Base-by-base conservation (phyloP, 2,329 filamentous ascomycete species). In the Anthostomella pinea region DNA sequence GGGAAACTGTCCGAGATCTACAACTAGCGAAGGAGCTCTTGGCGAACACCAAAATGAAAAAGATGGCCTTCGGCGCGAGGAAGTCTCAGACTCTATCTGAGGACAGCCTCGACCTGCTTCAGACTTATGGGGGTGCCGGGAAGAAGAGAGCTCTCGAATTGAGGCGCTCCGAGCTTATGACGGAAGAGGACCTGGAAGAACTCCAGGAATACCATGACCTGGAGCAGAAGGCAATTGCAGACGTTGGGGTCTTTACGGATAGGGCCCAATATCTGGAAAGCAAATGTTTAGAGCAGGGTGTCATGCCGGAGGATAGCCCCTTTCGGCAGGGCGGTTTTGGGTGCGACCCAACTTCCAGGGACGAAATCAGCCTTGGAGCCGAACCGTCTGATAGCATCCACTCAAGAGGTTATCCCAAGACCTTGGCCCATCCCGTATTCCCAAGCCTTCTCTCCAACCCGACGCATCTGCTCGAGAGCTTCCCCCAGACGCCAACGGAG, bases 391-490 rank as follows among this genome's bases (percentile, higher is more conserved):
- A 45, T 8, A 34, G 27, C 25, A 30, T 23, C 9, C 19, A 25
- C 24, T 14, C 41, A 9, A 37, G 41, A 26, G 45, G 56, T 8
- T 39, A 45, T 30, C 51, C 30, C 19, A 44, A 39, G 20, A 58
- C 47, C 8, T 53, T 72, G 5, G 60, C 61, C 6, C 66, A 73
- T 44, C 49, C 60, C 6, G 48, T 51, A 7, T 75, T 74, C 34
- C 58, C 68, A 6, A 56, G 67, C 17, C 58, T 77, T 6, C 57
- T 76, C n/a, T 69, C 69, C 6, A 70, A 70, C 28, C 72, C 71
- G 1, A 62, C 65, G 15, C 65, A 77, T 35, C 39, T 73, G 1
- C 50, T 75, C 19, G 51, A 60, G 15, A 30, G 39, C 1, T 53
- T 58, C 15, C 70, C 67, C 3, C 47, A 65, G 24, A 70, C 70